These are phyloP conservation scores for Thermothielavioides terrestris DNA, from an alignment of 495 filamentous ascomycete species.

Conservation along the genomic window DNA sequence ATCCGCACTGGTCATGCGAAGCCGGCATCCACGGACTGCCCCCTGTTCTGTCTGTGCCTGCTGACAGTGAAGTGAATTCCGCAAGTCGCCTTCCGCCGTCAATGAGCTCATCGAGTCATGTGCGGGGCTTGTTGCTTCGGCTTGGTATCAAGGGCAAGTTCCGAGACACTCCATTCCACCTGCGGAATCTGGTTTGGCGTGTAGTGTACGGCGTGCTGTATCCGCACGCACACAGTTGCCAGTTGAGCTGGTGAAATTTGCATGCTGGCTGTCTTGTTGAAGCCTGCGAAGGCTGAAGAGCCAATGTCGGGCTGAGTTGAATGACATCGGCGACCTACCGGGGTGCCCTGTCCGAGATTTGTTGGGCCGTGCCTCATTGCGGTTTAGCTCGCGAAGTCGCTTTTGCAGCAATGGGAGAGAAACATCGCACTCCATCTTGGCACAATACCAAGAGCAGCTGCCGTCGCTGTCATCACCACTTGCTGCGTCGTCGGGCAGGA, in stretches of 20 bases:
- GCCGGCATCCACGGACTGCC: not conserved
- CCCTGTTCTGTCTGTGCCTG: no score
- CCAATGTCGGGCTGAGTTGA: conserved; percentile 1
- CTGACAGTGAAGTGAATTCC: no score
- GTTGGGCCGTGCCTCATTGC: conserved; percentile 2
- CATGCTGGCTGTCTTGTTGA: no score
- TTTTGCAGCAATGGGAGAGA: not conserved
- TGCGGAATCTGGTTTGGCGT: not conserved
- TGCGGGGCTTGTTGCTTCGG: not conserved
- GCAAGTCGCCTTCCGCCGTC: not conserved
- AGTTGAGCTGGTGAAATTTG: no score
- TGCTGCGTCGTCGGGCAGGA: no score
- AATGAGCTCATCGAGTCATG: not conserved
- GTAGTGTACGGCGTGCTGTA: no score
- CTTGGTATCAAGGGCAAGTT: conserved; percentile 3
- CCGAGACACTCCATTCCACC: conserved; percentile 7
- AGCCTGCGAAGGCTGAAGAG: not conserved
- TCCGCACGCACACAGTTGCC: no score
- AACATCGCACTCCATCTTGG: not conserved
- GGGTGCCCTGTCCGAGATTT: not conserved
- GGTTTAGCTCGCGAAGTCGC: conserved; percentile 4
- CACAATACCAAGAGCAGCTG: not conserved
- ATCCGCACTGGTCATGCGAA: conserved; percentile 5
- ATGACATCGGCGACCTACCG: conserved; percentile 12
- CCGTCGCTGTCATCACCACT: not conserved